Evolutionary conservation across 2,329 filamentous ascomycete species (phyloP), one percentile per base, ranked within the genome.

Genomic region (Grosmannia penicillata): DNA sequence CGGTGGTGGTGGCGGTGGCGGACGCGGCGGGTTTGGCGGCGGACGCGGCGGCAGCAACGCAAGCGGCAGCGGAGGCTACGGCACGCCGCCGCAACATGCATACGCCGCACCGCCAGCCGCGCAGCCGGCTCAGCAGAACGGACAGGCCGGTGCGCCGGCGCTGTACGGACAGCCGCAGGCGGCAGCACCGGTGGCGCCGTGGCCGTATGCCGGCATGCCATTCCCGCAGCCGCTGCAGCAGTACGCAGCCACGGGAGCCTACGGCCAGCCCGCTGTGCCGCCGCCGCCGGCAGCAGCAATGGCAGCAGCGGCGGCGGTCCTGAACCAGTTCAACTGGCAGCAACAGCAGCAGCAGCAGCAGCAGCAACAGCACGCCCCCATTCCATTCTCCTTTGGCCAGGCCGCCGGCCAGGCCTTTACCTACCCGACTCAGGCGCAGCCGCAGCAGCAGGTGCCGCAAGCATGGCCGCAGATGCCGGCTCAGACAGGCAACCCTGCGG

Each of bases 1-100:
- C 54, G 18, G 57, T 5, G 47, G 56, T 13, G 54, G 56, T 7
- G 53, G 59, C 30, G 52, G 59, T 17, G 60, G 63, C 35, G 57
- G 59, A 38, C n/a, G 56, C 14, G 54, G 56, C 7, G 53, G 59
- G 29, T 52, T 59, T 17, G 60, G 63, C 35, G 57, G 59, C 37
- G 51, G 54, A 19, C 49, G 53, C 9, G 47, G 24, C 25, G 24
- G 24, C 6, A 15, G 33, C 24, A 15, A 10, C 17, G 22, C 23
- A 11, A 27, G 9, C 2, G 19, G 26, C 15, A 5, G 14, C 14
- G 7, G 17, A 1, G 17, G 23, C 15, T 6, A 24, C 28, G n/a
- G 31, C 7, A 13, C 7, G 7, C 13, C 30, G 22, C n/a, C 13
- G 4, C 27, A 17, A 14, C 30, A 33, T n/a, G n/a, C n/a, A n/a